Percentiles rank a stretch among this genome's conserved stretches.
phyloP scores from a whole-genome alignment of 345 rosid species.

The Tarenaya hassleriana region DNA sequence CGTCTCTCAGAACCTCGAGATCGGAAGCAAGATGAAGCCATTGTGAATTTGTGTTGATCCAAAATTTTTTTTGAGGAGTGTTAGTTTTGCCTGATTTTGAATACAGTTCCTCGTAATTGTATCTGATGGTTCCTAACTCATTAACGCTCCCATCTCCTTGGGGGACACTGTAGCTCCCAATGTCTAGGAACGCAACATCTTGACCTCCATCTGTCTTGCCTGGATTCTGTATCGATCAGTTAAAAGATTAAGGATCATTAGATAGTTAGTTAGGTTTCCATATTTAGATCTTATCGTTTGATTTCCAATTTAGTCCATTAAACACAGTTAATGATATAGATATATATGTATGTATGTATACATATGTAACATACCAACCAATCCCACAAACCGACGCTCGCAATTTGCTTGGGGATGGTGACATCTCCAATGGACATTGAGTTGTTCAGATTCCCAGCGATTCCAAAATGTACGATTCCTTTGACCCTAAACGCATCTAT shows the following conservation, averaged over 20 bases:
- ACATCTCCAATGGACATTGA: constrained; percentile 63
- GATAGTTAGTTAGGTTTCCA: too few relatives aligned
- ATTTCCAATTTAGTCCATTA: too few relatives aligned
- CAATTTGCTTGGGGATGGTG: constrained; percentile 40
- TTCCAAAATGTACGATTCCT: constrained; percentile 51
- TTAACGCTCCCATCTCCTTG: constrained; percentile 29
- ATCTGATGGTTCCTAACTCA: constrained; percentile 35
- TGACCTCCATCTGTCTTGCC: constrained; percentile 18
- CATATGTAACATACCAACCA: constrained; percentile 39
- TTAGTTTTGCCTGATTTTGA: constrained; percentile 27
- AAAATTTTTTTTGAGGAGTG: constrained; percentile 24
- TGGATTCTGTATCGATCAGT: constrained; percentile 29
- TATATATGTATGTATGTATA: too few relatives aligned
- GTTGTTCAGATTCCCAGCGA: constrained; percentile 43
- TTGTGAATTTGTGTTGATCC: constrained; percentile 33
- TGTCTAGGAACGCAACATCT: constrained; percentile 28
- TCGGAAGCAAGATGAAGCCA: constrained; percentile 46
- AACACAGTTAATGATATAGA: too few relatives aligned
- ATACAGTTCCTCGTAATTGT: constrained; percentile 31
- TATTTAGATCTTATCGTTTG: background rate
- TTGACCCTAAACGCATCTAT: constrained; percentile 32
- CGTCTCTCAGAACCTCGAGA: constrained; percentile 47
- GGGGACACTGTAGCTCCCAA: constrained; percentile 36
- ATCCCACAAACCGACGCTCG: constrained; percentile 45
- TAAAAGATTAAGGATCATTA: background rate